These are phyloP conservation scores for Cryptococcus wingfieldii DNA, from an alignment of 1,284 basidiomycete genomes.

Conservation along the genomic window DNA sequence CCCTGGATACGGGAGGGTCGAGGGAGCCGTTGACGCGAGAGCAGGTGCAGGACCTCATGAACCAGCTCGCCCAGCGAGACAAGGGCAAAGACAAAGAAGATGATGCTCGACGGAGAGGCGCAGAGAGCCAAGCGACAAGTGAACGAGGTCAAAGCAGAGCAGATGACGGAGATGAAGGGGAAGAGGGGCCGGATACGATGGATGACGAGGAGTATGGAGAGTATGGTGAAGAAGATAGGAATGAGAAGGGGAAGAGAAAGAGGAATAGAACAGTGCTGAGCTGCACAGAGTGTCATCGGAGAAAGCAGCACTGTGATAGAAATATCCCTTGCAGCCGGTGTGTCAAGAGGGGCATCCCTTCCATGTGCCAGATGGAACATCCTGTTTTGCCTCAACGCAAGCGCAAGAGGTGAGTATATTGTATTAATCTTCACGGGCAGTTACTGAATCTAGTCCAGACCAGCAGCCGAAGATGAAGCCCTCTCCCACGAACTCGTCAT, in stretches of 20 bases:
- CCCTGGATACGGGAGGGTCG: conserved; percentile 3
- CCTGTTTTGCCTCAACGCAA: conserved; percentile 35
- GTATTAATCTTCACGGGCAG: neutral
- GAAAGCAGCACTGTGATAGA: conserved; percentile 43
- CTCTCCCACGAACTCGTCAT: conserved; percentile 40
- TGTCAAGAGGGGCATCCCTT: conserved; percentile 39
- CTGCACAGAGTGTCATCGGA: conserved; percentile 41
- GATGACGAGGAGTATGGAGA: conserved; percentile 32
- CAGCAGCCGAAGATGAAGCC: conserved; percentile 26
- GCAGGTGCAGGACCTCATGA: conserved; percentile 34
- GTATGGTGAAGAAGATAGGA: conserved; percentile 24
- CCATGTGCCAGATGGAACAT: conserved; percentile 46
- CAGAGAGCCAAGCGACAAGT: conserved; percentile 8
- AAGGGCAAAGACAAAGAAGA: conserved; percentile 2
- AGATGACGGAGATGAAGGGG: conserved; percentile 8
- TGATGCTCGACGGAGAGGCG: conserved; percentile 6
- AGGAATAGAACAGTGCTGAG: conserved; percentile 35
- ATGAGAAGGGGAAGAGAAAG: conserved; percentile 27
- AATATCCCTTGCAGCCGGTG: conserved; percentile 48
- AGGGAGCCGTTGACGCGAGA: conserved; percentile 23
- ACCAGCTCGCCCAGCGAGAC: conserved; percentile 16
- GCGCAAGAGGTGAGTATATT: conserved; percentile 31
- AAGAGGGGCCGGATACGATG: conserved; percentile 19
- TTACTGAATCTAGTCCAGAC: neutral
- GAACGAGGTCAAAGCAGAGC: neutral